Percentiles rank a stretch among this genome's conserved stretches.
Evolutionary conservation across 1,284 basidiomycete species (phyloP).

Genomic region (Lentinula novae-zelandiae): DNA sequence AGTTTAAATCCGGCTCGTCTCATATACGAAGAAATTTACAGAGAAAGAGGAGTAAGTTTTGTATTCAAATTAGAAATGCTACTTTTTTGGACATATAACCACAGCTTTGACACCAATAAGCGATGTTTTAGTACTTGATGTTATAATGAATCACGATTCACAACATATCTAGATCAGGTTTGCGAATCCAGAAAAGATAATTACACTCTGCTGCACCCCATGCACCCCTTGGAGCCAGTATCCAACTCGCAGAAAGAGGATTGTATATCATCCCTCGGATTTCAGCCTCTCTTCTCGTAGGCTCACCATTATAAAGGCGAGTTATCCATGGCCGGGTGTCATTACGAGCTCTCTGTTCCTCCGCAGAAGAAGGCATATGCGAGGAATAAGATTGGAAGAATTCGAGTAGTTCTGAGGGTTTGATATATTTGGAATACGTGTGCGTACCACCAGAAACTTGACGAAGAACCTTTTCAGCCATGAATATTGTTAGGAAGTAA

Average conservation of each 20-base stretch:
- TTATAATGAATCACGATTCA: background rate
- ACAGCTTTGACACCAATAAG: background rate
- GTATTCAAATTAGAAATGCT: background rate
- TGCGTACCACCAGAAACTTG: constrained; percentile 91
- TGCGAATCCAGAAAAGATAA: constrained; percentile 80
- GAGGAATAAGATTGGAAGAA: constrained; percentile 73
- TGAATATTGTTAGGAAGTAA: constrained; percentile 86
- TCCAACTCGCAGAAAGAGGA: constrained; percentile 75
- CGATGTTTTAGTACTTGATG: too few relatives aligned
- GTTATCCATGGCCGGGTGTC: constrained; percentile 34
- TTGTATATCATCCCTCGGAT: constrained; percentile 81
- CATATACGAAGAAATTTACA: too few relatives aligned
- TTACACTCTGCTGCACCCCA: constrained; percentile 71
- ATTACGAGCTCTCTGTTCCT: constrained; percentile 19
- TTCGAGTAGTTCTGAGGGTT: constrained; percentile 81
- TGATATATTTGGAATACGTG: constrained; percentile 88
- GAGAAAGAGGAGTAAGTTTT: background rate
- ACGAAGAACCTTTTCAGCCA: constrained; percentile 83
- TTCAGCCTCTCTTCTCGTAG: constrained; percentile 69
- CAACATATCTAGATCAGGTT: constrained; percentile 32
- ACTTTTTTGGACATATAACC: background rate
- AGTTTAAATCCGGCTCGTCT: background rate
- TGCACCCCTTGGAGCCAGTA: constrained; percentile 55
- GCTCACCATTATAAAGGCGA: constrained; percentile 38
- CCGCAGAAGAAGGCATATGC: constrained; percentile 19